Percentiles rank a stretch among this genome's conserved stretches.
phyloP scores from a whole-genome alignment of 257 asterid genomes.

The Marsdenia floribunda region DNA sequence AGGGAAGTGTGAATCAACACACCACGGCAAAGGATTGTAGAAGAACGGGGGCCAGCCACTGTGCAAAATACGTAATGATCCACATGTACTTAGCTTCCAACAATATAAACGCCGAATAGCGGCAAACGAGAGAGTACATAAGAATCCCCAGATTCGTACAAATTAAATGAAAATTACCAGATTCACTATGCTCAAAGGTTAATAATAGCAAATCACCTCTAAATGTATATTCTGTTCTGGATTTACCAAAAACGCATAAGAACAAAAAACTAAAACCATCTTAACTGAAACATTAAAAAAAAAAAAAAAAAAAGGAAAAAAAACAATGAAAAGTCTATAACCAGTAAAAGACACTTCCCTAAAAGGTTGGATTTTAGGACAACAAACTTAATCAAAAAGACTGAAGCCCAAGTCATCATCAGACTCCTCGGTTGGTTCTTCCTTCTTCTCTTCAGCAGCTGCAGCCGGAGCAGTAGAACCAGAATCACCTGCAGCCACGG shows the following conservation, averaged over 20 bases:
- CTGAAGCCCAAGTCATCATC: constrained; percentile 86
- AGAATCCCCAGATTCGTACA: too few relatives aligned
- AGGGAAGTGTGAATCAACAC: too few relatives aligned
- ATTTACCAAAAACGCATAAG: neutral
- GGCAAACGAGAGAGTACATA: too few relatives aligned
- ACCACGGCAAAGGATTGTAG: too few relatives aligned
- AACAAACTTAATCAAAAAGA: constrained; percentile 55
- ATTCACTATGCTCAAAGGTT: neutral
- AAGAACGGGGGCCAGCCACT: too few relatives aligned
- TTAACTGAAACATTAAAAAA: too few relatives aligned
- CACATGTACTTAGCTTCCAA: too few relatives aligned
- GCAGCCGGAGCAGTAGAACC: constrained; percentile 30
- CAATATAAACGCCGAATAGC: too few relatives aligned
- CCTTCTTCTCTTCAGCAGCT: constrained; percentile 63
- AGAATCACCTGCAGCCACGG: constrained; percentile 39
- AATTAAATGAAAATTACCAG: too few relatives aligned
- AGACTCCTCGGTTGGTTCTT: constrained; percentile 64
- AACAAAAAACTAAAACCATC: neutral
- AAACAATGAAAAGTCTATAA: neutral
- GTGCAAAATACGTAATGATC: too few relatives aligned
- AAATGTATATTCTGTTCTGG: neutral
- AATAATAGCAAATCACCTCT: neutral
- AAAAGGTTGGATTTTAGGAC: neutral
- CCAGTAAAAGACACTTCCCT: too few relatives aligned
- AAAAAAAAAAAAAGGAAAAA: too few relatives aligned